Conservation (phyloP, 805 yeast species). For the Wilhelminamyces savonicus region DNA sequence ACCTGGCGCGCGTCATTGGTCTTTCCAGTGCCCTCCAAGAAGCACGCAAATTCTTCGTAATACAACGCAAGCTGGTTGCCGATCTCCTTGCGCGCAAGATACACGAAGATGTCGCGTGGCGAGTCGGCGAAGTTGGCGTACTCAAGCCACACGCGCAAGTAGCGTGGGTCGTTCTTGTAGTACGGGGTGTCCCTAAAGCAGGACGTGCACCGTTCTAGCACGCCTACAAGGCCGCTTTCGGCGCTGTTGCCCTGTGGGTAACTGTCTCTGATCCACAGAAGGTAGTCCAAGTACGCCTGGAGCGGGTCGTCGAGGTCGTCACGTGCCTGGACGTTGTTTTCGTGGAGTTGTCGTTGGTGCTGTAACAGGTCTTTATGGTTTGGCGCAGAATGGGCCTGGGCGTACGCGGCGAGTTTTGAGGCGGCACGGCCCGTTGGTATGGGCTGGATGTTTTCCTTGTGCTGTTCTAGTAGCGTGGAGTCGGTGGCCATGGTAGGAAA, state of each 20-base stretch:
- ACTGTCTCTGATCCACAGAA: slow-evolving; percentile 62
- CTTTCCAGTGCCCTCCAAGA: slow-evolving; percentile 46
- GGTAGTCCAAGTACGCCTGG: slow-evolving; percentile 66
- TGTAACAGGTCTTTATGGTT: neutral
- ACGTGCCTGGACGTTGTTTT: slow-evolving; percentile 26
- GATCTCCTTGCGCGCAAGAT: slow-evolving; percentile 63
- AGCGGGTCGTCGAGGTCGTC: slow-evolving; percentile 80
- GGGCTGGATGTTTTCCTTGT: slow-evolving; percentile 76
- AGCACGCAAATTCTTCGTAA: slow-evolving; percentile 74
- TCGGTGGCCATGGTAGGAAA: slow-evolving; percentile 2
- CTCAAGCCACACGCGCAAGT: slow-evolving; percentile 73
- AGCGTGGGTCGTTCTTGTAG: slow-evolving; percentile 80
- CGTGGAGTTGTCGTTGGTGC: neutral
- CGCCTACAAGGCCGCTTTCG: slow-evolving; percentile 57
- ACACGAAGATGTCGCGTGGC: slow-evolving; percentile 65
- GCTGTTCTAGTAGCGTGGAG: slow-evolving; percentile 26
- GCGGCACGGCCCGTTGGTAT: slow-evolving; percentile 66
- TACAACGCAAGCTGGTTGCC: slow-evolving; percentile 62
- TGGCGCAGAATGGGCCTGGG: slow-evolving; percentile 11
- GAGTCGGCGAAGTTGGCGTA: slow-evolving; percentile 64
- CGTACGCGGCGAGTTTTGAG: slow-evolving; percentile 41
- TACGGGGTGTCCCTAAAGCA: slow-evolving; percentile 56
- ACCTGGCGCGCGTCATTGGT: slow-evolving; percentile 53
- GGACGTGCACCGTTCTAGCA: slow-evolving; percentile 69
- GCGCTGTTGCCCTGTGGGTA: slow-evolving; percentile 57